Evolutionary conservation across 1,284 basidiomycete species (phyloP).

Genomic region (Peniophora sp.): DNA sequence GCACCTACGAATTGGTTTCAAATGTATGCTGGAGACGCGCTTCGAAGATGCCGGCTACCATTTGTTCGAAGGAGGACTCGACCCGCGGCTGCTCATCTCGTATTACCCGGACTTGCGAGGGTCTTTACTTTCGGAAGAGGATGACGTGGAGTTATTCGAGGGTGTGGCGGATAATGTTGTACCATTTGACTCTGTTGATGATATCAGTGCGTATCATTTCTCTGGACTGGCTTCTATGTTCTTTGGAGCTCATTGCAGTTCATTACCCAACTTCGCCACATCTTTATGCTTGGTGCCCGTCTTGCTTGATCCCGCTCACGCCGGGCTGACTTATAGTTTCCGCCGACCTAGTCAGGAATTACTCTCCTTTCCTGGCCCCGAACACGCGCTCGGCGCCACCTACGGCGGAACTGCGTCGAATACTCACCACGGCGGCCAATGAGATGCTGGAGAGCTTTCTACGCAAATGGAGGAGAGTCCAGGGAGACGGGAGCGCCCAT

Average conservation of each 20-base stretch:
- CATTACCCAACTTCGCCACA: conserved; percentile 17
- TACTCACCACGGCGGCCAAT: conserved; percentile 49
- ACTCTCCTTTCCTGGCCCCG: conserved; percentile 76
- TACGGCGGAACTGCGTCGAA: conserved; percentile 56
- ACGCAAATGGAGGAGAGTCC: conserved; percentile 33
- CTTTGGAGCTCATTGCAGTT: conserved; percentile 13
- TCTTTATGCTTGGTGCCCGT: conserved; percentile 14
- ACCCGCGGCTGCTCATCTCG: conserved; percentile 69
- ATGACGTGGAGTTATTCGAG: conserved; percentile 49
- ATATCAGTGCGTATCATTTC: conserved; percentile 59
- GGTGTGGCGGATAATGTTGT: conserved; percentile 66
- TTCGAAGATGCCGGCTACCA: conserved; percentile 75
- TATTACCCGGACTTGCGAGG: conserved; percentile 70
- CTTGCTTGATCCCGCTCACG: conserved; percentile 14
- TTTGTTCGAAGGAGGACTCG: conserved; percentile 63
- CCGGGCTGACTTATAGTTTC: conserved; percentile 67
- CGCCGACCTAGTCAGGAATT: conserved; percentile 83
- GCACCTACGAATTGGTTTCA: conserved; percentile 71
- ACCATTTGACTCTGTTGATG: conserved; percentile 53
- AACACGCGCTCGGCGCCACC: conserved; percentile 60
- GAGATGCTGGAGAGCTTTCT: conserved; percentile 66
- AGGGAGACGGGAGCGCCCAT: conserved; percentile 5
- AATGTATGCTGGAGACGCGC: conserved; percentile 60
- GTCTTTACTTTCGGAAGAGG: conserved; percentile 39
- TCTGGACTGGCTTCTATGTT: conserved; percentile 14